Evolutionary conservation across 1,139 yeast genomes (phyloP), one percentile per base, ranked within the genome.

Genomic region (Pichia sp.): DNA sequence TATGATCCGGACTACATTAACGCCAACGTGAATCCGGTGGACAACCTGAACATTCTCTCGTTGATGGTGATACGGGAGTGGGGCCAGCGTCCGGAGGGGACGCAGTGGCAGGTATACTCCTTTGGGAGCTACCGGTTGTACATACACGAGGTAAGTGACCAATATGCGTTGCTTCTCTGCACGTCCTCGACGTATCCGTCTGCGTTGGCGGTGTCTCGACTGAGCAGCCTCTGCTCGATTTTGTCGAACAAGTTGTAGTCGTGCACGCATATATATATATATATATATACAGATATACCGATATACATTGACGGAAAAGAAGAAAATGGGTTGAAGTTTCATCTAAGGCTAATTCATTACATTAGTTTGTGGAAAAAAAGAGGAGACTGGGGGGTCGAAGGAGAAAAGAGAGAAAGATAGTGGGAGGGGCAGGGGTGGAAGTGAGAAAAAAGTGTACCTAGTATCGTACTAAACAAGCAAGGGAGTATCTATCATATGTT

Each of bases 11-110:
- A 66, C 46, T 66, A 65, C 50, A 64, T 67, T 20, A 59, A 63
- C 48, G 66, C 67, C 3, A 61, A 60, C 53, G 55, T 61, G 7
- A 63, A 71, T 12, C 71, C 75, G 6, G 49, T 60, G 4, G 81
- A 79, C 55, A 73, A 72, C 53, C 67, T 79, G 38, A 75, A 75
- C 57, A 77, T 80, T 12, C 71, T 76, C 59, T 73, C 80, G n/a
- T 66, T 80, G 40, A 63, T 78, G 52, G 79, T 78, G 1, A 69
- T 73, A 54, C 74, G 72, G 50, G 69, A 71, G 48, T 71, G 75
- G 65, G 64, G 65, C 14, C 66, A 65, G 27, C 58, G 55, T 8
- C 36, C 34, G 6, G 17, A 42, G 12, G 52, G 48, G 4, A 50
- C 49, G 2, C 40, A 27, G 3, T 64, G 68, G 66, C 56, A 64